Evolutionary conservation across 1,139 yeast genomes (phyloP), one percentile per base, ranked within the genome.

Genomic region (Yamadazyma sp.): DNA sequence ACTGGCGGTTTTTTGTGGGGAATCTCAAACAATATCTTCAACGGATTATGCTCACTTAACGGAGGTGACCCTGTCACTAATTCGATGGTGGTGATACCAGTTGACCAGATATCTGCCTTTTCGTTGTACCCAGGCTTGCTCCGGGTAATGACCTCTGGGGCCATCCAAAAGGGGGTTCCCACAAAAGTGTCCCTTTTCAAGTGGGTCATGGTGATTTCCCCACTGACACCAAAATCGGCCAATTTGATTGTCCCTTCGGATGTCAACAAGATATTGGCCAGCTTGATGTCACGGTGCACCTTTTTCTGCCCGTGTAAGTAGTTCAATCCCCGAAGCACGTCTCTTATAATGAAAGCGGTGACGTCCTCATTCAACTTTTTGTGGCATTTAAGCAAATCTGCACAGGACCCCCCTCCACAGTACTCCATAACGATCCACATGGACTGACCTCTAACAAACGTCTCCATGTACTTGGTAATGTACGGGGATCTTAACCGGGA

Each of bases 81-180:
- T 55, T 87, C 96, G 47, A 84, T 82, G 1, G 85, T 76, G 1
- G 95, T 87, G 35, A 87, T 86, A 0, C 95, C 96, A 3, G 86
- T 67, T 0, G 95, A 86, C 96, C 96, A 87, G 38, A 87, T 83
- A 54, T 87, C 96, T 3, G 88, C 94, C 53, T 82, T 86, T 48
- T 82, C 85, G 54, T 85, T 73, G 53, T 87, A 85, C 1, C 90
- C 90, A 13, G 61, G 59, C 21, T 53, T 51, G 12, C 63, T 54
- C 40, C 76, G 62, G 3, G 64, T 54, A 18, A 87, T 82, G 22
- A 86, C 84, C 54, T 87, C 96, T 0, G 95, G 96, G 0, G 95
- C 95, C 95, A 87, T 87, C 95, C 95, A 87, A 58, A 79, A 86
- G 14, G 95, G 95, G 0, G 95, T 86, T 0, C 96, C 96, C 25